Percentiles rank a stretch among this genome's conserved stretches.
Conservation (phyloP, 768 basidiomycete genomes). For the Cystofilobasidium ferigula region DNA sequence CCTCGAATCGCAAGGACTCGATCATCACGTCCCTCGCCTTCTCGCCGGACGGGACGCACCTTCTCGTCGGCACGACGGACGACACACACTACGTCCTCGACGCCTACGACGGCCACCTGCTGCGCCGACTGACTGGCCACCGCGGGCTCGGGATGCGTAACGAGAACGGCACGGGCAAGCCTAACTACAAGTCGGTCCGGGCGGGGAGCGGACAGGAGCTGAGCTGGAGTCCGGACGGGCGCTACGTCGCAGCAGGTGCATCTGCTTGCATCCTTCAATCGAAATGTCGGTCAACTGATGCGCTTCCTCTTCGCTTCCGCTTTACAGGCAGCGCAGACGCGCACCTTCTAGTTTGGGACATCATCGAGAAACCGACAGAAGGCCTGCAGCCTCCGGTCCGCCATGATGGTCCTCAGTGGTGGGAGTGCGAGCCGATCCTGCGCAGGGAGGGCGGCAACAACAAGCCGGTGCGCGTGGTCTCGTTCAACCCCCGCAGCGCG, state of each 20-base stretch:
- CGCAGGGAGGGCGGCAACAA: slow-evolving; percentile 48
- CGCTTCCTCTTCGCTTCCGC: not conserved
- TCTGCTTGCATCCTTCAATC: not conserved
- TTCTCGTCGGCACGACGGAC: slow-evolving; percentile 85
- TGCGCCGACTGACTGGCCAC: slow-evolving; percentile 78
- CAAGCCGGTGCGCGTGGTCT: slow-evolving; percentile 78
- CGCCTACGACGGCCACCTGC: slow-evolving; percentile 69
- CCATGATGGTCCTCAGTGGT: slow-evolving; percentile 13
- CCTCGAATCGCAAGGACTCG: slow-evolving; percentile 65
- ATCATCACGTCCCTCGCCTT: slow-evolving; percentile 85
- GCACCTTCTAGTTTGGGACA: slow-evolving; percentile 75
- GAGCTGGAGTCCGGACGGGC: slow-evolving; percentile 87
- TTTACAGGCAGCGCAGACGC: slow-evolving; percentile 49
- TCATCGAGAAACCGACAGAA: slow-evolving; percentile 31
- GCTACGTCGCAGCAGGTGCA: slow-evolving; percentile 66
- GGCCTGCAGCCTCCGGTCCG: slow-evolving; percentile 38
- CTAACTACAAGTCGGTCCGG: slow-evolving; percentile 42
- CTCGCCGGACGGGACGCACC: slow-evolving; percentile 76
- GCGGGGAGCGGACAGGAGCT: slow-evolving; percentile 83
- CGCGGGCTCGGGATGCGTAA: slow-evolving; percentile 54
- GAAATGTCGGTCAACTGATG: too few species aligned
- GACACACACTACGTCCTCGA: slow-evolving; percentile 89
- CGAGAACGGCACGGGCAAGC: slow-evolving; percentile 40
- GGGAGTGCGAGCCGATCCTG: not conserved
- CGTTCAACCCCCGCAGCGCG: slow-evolving; percentile 75